Base-by-base conservation (phyloP, 2,329 filamentous ascomycete genomes). In the Pseudogymnoascus pannorum region DNA sequence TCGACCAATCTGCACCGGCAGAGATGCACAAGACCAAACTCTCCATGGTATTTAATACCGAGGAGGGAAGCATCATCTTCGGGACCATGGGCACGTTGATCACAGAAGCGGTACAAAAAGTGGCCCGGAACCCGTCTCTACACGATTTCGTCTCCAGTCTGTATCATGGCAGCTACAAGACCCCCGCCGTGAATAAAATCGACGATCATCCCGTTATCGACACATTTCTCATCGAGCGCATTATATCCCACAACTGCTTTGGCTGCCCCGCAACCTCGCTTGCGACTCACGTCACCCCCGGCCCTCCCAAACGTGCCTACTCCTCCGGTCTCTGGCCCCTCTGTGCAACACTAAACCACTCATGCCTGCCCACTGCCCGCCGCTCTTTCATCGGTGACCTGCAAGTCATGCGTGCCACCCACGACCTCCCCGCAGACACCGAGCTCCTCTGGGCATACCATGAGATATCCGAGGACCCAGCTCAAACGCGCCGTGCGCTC, bases 311-410 rank as follows among this genome's bases (percentile, higher is more conserved):
- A 3, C 24, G 33, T 22, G 36, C 51, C 11, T 61, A 64, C 36
- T 75, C 71, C 11, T 71, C 64, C 31, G 81, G 81, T 0, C 61
- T 83, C 11, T 85, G 81, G 80, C 61, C 71, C 2, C 62, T 72
- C 1, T 77, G 79, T 3, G 80, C 81, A 0, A 72, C 74, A 60
- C 76, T 82, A 64, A 85, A 85, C 62, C 81, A 85, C 64, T 75
- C 74, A 9, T 85, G 82, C 67, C 16, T 75, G 4, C 33, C 68
- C 8, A 85, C 83, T 64, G 76, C 75, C 16, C 63, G 62, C 0
- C 78, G 78, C 14, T 69, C 75, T 1, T 83, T 82, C 66, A 80
- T 84, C 36, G 81, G 81, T 2, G 81, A 85, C 65, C 75, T 85
- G 72, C 73, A 76, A 64, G 73, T 84, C 6, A 58, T 84, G 20